Evolutionary conservation across 129 eudicot species (phyloP).

Genomic region (Pulicaria dysenterica): DNA sequence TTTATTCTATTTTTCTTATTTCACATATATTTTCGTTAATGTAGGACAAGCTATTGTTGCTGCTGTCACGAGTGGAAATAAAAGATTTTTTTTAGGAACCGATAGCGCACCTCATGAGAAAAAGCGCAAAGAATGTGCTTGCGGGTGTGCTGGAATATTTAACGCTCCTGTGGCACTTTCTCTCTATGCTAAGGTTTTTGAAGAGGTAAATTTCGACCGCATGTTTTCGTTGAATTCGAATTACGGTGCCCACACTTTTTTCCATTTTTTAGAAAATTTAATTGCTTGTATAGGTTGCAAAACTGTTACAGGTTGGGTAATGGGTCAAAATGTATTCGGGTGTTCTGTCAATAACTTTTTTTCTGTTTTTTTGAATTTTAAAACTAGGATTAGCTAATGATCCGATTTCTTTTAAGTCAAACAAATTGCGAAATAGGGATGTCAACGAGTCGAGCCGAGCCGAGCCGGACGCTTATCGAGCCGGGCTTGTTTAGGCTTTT

Average conservation of each 20-base stretch:
- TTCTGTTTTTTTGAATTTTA: neutral
- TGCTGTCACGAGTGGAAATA: slow-evolving; percentile 91
- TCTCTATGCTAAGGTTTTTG: slow-evolving; percentile 79
- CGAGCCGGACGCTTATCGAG: too few relatives aligned
- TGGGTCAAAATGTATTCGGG: neutral
- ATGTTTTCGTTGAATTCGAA: neutral
- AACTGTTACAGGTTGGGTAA: neutral
- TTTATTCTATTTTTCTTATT: neutral
- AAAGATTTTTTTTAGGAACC: slow-evolving; percentile 85
- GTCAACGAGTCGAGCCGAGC: too few relatives aligned
- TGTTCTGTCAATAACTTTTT: neutral
- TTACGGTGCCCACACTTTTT: neutral
- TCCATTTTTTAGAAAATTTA: neutral
- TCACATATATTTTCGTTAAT: neutral
- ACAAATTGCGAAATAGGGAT: too few relatives aligned
- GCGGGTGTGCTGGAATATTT: slow-evolving; percentile 93
- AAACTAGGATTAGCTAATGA: neutral
- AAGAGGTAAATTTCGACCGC: slow-evolving; percentile 60
- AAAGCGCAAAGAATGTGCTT: slow-evolving; percentile 55
- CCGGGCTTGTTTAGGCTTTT: too few relatives aligned
- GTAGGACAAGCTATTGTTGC: slow-evolving; percentile 82
- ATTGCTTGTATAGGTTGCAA: neutral
- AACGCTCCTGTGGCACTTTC: slow-evolving; percentile 93
- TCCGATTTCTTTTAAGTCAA: neutral
- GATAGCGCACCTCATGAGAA: slow-evolving; percentile 98